Base-by-base conservation (phyloP, 192 early-diverging fungal genomes). In the Backusella luteola region DNA sequence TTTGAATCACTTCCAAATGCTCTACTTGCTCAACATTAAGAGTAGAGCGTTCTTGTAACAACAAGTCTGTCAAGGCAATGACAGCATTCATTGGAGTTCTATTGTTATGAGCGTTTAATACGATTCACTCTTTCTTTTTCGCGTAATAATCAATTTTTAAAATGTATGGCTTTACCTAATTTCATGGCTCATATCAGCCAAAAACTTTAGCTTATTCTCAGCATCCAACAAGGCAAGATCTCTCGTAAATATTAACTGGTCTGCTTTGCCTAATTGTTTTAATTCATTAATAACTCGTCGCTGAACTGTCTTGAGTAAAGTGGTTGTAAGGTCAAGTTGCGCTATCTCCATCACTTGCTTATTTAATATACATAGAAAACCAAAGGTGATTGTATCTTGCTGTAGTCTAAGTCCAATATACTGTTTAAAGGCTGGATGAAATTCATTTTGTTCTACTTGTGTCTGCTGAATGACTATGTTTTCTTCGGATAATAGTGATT, bases 61-160 rank as follows among this genome's bases (percentile, higher is more conserved):
- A 76, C 29, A 87, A 78, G 66, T 87, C 84, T 2, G 86, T 87
- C 44, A 87, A 77, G 6, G 84, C 86, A 26, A 87, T 85, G 42
- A 87, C 86, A 26, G 86, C 86, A 77, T 85, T 85, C 86, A 87
- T 87, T 4, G 86, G 86, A 23, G 84, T 87, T 71, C 86, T 85
- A 80, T 59, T 21, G 12, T 46, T 6, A 46, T 32, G 34, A 42
- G 1, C 9, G 34, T 70, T 26, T 34, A 29, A 38, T 41, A 26
- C 23, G 23, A 1, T 36, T 68, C 15, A 35, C 26, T 53, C 12
- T 49, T 59, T 23, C 29, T 17, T 67, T 67, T 68, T 53, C 34
- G 23, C 39, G 69, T 53, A 26, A 1, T 2, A 5, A 0, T 46
- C n/a, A 19, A 17, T 34, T 5, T 3, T 34, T 15, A 53, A 23